These are phyloP conservation scores for Exophiala spinifera DNA, from an alignment of 2,329 filamentous ascomycete species.

Conservation along the genomic window DNA sequence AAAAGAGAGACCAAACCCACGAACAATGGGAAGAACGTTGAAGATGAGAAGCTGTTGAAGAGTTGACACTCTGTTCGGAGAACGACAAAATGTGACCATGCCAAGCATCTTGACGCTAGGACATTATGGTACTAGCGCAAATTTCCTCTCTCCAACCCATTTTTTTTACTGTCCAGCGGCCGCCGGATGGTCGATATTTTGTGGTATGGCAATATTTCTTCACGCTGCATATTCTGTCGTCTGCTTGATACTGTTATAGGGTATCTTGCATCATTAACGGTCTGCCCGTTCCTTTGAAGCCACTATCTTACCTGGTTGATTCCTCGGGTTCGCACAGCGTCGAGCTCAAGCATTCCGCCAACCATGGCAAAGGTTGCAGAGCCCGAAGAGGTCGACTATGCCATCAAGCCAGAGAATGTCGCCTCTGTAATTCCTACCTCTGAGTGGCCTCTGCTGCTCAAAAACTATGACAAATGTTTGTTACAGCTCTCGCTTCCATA, in stretches of 20 bases:
- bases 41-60: neutral
- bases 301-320: neutral
- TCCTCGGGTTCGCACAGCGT: neutral
- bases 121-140: neutral
- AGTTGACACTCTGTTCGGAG: no score
- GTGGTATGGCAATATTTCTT: neutral
- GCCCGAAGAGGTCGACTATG: slow-evolving; percentile 63
- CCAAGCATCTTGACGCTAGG: neutral
- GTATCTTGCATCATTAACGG: no score
- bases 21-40: neutral
- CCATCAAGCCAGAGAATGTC: slow-evolving; percentile 86
- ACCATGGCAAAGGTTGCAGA: slow-evolving; percentile 24
- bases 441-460: slow-evolving; percentile 88
- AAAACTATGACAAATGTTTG: slow-evolving; percentile 91
- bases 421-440: slow-evolving; percentile 78
- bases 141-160: neutral
- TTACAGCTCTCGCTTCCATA: slow-evolving; percentile 23
- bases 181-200: neutral
- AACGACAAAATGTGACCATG: neutral
- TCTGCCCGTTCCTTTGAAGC: no score
- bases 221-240: neutral
- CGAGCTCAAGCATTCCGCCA: slow-evolving; percentile 10
- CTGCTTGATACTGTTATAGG: no score
- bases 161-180: neutral
- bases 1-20: neutral